Conservation (phyloP, 805 yeast genomes). For the Pichia paraexigua region DNA sequence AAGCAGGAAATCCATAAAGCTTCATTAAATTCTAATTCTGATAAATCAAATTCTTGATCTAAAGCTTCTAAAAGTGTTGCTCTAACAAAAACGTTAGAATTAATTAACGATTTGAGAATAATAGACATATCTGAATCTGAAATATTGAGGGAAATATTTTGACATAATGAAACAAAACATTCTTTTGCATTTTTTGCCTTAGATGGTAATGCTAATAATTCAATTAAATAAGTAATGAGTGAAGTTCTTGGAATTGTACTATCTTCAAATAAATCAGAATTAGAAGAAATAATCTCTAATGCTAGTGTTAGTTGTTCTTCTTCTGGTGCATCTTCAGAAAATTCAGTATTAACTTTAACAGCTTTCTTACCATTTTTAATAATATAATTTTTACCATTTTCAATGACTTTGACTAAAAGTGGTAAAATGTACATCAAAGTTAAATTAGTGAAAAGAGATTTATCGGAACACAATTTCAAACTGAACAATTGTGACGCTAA, state of each 20-base stretch:
- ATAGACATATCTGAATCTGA: conserved; percentile 48
- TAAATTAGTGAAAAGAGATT: conserved; percentile 57
- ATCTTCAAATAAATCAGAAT: conserved; percentile 61
- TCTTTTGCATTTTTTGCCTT: conserved; percentile 80
- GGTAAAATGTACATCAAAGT: conserved; percentile 74
- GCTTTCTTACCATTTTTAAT: conserved; percentile 44
- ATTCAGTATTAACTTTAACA: conserved; percentile 49
- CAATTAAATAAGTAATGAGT: conserved; percentile 53
- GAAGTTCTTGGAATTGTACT: conserved; percentile 60
- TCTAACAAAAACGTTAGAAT: conserved; percentile 66
- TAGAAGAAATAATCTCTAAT: conserved; percentile 63
- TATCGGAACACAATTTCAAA: conserved; percentile 66
- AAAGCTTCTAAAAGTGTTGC: conserved; percentile 72
- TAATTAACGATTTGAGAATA: conserved; percentile 47
- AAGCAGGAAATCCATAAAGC: conserved; percentile 76
- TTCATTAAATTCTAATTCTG: conserved; percentile 28
- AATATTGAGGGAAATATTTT: conserved; percentile 60
- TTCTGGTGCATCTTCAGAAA: conserved; percentile 74
- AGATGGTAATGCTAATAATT: conserved; percentile 63
- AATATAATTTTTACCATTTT: conserved; percentile 53
- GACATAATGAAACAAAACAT: conserved; percentile 69
- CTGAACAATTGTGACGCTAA: conserved; percentile 65
- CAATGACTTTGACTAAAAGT: conserved; percentile 57
- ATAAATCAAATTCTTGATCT: conserved; percentile 72
- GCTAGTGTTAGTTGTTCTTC: conserved; percentile 80